Percentiles rank a stretch among this genome's conserved stretches.
phyloP scores from a whole-genome alignment of 2,329 filamentous ascomycete species.

The Verticillium zaregamsianum region DNA sequence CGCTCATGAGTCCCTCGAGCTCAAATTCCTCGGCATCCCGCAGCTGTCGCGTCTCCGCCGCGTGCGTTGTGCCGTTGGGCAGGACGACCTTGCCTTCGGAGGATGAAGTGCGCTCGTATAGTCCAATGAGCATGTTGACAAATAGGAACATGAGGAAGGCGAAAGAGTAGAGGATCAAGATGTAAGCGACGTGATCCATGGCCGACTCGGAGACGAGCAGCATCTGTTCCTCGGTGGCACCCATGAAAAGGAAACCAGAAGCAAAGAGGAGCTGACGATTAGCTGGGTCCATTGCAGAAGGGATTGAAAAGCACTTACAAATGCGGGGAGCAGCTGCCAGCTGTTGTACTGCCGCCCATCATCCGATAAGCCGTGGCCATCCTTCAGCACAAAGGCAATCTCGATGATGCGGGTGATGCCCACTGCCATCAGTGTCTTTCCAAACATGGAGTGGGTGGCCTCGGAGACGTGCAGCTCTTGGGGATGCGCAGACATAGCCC shows the following conservation, averaged over 20 bases:
- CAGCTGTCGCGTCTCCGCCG: slow-evolving; percentile 37
- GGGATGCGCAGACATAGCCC: slow-evolving; percentile 90
- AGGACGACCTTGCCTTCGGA: slow-evolving; percentile 31
- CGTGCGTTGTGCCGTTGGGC: slow-evolving; percentile 20
- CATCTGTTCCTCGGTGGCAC: slow-evolving; percentile 97
- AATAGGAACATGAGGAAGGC: slow-evolving; percentile 91
- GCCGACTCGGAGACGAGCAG: slow-evolving; percentile 64
- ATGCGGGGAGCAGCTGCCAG: slow-evolving; percentile 52
- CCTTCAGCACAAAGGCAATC: slow-evolving; percentile 80
- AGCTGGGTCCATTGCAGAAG: slow-evolving; percentile 9
- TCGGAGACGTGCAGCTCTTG: slow-evolving; percentile 80
- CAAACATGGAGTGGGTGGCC: slow-evolving; percentile 85
- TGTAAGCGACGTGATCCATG: slow-evolving; percentile 86
- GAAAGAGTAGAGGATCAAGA: slow-evolving; percentile 86
- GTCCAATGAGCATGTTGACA: slow-evolving; percentile 75
- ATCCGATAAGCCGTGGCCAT: slow-evolving; percentile 60
- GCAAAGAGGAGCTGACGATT: slow-evolving; percentile 73
- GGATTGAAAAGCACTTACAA: slow-evolving; percentile 38
- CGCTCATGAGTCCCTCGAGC: slow-evolving; percentile 82
- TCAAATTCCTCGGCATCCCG: slow-evolving; percentile 91
- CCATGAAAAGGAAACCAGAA: slow-evolving; percentile 95
- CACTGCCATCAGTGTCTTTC: slow-evolving; percentile 91
- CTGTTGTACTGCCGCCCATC: slow-evolving; percentile 65
- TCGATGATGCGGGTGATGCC: slow-evolving; percentile 84
- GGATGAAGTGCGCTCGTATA: slow-evolving; percentile 66